Conservation (phyloP, 164 flowering plant species). For the Stephania yunnanensis region DNA sequence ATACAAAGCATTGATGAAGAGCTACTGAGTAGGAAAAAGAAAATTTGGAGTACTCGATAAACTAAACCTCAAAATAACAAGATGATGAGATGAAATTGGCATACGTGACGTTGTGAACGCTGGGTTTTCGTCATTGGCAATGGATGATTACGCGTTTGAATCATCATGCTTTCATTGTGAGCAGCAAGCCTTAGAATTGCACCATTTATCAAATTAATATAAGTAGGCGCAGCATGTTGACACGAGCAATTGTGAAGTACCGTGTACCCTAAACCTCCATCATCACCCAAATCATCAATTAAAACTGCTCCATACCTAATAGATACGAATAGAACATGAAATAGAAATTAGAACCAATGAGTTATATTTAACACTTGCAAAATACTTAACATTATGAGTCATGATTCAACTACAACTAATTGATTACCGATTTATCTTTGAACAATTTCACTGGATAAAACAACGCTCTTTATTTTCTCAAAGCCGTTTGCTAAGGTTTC, state of each 20-base stretch:
- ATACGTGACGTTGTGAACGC: slow-evolving; percentile 78
- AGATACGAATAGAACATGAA: slow-evolving; percentile 1
- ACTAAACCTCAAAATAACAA: neutral
- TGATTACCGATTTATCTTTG: neutral
- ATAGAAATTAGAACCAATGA: neutral
- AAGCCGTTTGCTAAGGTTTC: too few relatives aligned
- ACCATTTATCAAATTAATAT: slow-evolving; percentile 75
- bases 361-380: neutral
- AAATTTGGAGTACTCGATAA: too few relatives aligned
- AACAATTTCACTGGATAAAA: neutral
- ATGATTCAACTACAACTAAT: neutral
- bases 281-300: slow-evolving; percentile 74
- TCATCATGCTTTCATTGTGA: slow-evolving; percentile 56
- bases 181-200: slow-evolving; percentile 91
- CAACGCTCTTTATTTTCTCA: neutral
- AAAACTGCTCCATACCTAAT: slow-evolving; percentile 92
- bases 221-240: slow-evolving; percentile 96
- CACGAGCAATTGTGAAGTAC: slow-evolving; percentile 87
- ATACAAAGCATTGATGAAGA: too few relatives aligned
- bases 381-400: neutral
- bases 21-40: too few relatives aligned
- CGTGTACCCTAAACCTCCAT: slow-evolving; percentile 91
- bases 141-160: slow-evolving; percentile 86
- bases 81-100: slow-evolving; percentile 20
- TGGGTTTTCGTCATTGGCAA: slow-evolving; percentile 86